These are phyloP conservation scores for Phytophthora meadii DNA, from an alignment of 352 stramenopile species.

Conservation along the genomic window DNA sequence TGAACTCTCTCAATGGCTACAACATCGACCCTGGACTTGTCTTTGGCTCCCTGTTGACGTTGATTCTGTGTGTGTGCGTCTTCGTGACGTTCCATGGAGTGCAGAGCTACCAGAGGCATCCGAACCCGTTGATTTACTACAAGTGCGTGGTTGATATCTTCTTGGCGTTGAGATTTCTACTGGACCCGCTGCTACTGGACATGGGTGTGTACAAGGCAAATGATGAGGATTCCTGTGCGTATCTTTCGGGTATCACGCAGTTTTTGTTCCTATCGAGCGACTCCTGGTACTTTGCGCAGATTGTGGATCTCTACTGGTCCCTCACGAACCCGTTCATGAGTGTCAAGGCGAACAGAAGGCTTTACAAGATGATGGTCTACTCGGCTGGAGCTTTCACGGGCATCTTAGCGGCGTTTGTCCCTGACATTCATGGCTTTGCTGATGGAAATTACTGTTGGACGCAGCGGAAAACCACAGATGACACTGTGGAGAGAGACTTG, in stretches of 20 bases:
- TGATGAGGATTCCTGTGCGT: constrained; percentile 48
- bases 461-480: constrained; percentile 44
- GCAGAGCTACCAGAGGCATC: constrained; percentile 77
- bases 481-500: constrained; percentile 59
- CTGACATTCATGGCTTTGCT: constrained; percentile 56
- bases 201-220: constrained; percentile 51
- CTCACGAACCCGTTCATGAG: constrained; percentile 90
- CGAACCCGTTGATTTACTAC: constrained; percentile 88
- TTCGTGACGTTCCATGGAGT: constrained; percentile 84
- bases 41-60: constrained; percentile 76
- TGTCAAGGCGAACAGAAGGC: constrained; percentile 64
- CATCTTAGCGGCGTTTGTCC: constrained; percentile 46
- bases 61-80: constrained; percentile 74
- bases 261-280: constrained; percentile 84
- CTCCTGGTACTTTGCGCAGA: constrained; percentile 85
- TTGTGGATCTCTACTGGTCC: constrained; percentile 75
- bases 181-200: constrained; percentile 69
- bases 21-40: constrained; percentile 72
- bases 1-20: constrained; percentile 86
- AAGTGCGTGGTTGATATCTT: constrained; percentile 81
- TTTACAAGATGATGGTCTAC: constrained; percentile 75
- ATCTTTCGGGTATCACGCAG: constrained; percentile 77
- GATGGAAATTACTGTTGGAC: constrained; percentile 88
- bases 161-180: constrained; percentile 72
- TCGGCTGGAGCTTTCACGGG: constrained; percentile 44